phyloP scores from a whole-genome alignment of 129 eudicot species.

The Silybum marianum region DNA sequence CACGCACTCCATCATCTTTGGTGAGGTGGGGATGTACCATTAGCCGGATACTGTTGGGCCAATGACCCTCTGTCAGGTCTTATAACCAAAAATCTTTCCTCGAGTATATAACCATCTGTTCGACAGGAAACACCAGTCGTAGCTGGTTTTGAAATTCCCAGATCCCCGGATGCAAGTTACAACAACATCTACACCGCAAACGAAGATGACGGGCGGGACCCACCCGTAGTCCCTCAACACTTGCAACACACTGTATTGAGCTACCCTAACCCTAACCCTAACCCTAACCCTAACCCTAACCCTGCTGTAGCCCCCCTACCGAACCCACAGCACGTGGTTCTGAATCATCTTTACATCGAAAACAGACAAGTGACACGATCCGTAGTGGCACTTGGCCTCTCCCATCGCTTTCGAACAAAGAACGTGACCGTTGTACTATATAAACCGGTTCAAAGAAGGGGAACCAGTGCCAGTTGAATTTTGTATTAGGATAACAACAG shows the following conservation, averaged over 20 bases:
- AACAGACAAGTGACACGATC: constrained; percentile 57
- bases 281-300: no score
- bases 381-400: constrained; percentile 70
- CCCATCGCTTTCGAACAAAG: constrained; percentile 72
- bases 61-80: not conserved
- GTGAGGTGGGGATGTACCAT: not conserved
- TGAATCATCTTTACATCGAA: constrained; percentile 82
- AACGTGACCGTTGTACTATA: constrained; percentile 71
- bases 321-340: constrained; percentile 59
- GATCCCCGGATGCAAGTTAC: constrained; percentile 76
- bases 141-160: constrained; percentile 68
- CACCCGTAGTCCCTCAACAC: constrained; percentile 66
- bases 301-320: constrained; percentile 42
- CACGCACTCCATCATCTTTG: not conserved
- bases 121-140: constrained; percentile 58
- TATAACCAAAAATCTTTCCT: not conserved
- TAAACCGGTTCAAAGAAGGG: constrained; percentile 76
- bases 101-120: not conserved
- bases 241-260: constrained; percentile 61
- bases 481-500: not conserved
- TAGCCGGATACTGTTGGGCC: not conserved
- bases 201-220: constrained; percentile 69
- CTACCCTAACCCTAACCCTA: constrained; percentile 40
- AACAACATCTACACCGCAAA: constrained; percentile 50
- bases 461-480: constrained; percentile 33